Evolutionary conservation across 2,329 filamentous ascomycete genomes (phyloP).

Genomic region (Penicillium sp.): DNA sequence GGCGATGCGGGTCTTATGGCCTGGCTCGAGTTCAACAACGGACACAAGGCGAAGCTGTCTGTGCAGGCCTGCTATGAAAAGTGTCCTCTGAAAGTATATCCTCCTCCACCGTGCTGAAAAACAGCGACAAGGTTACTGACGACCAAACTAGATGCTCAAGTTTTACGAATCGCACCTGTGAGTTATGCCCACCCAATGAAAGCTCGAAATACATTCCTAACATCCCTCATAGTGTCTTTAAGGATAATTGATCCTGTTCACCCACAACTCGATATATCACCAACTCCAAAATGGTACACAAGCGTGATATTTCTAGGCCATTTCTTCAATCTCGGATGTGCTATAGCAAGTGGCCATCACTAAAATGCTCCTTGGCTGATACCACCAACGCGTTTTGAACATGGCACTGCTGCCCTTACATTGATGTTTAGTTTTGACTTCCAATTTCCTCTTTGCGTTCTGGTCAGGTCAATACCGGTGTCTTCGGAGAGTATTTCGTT

Average conservation of each 20-base stretch:
- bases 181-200: conserved; percentile 16
- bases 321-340: not conserved
- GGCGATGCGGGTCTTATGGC: conserved; percentile 35
- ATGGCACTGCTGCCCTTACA: not conserved
- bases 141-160: conserved; percentile 41
- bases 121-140: conserved; percentile 13
- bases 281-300: not conserved
- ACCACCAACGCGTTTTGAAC: not conserved
- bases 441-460: conserved; percentile 4
- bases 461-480: conserved; percentile 2
- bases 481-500: conserved; percentile 3
- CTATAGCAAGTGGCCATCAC: not conserved
- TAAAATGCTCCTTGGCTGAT: not conserved
- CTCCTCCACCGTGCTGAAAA: not conserved
- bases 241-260: conserved; percentile 24
- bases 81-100: conserved; percentile 42
- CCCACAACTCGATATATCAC: not conserved
- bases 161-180: conserved; percentile 52
- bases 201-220: conserved; percentile 11
- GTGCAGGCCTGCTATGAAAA: conserved; percentile 43
- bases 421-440: not conserved
- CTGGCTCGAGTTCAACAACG: conserved; percentile 46
- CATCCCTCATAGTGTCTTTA: conserved; percentile 34
- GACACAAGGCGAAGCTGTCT: conserved; percentile 43
- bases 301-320: not conserved